A percentile compares a stretch with the other conserved stretches of the same genome.
Conservation (phyloP, 106 monocot species). For the Alisma plantagoaquatica region DNA sequence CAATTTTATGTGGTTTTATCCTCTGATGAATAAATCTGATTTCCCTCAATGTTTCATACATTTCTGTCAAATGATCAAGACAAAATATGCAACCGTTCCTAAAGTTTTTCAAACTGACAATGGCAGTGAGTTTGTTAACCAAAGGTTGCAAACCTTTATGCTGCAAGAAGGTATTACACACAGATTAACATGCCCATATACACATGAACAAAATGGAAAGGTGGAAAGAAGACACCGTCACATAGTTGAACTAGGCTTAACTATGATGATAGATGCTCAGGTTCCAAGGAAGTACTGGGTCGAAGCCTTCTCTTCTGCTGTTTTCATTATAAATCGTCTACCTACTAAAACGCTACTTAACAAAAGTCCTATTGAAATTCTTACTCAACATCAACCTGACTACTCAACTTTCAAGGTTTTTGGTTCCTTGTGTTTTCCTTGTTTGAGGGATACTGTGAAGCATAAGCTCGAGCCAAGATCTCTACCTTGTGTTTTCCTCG, state of each 20-base stretch:
- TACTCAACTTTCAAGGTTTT: background rate
- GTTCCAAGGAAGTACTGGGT: slow-evolving; percentile 6
- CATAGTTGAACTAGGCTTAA: background rate
- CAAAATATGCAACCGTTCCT: background rate
- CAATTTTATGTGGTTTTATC: background rate
- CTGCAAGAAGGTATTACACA: background rate
- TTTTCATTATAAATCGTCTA: slow-evolving; percentile 7
- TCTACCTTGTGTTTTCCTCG: background rate
- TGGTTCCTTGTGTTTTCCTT: slow-evolving; percentile 2
- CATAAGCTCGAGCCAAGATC: background rate
- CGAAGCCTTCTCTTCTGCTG: background rate
- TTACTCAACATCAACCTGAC: background rate
- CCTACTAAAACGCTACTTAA: background rate
- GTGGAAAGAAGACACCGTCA: background rate
- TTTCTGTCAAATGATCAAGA: background rate
- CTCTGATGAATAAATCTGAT: background rate
- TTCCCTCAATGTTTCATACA: no score
- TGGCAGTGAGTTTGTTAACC: background rate
- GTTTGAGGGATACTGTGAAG: background rate
- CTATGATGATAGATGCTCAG: background rate
- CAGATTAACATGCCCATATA: background rate
- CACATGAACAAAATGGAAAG: background rate
- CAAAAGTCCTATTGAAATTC: background rate
- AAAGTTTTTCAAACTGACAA: slow-evolving; percentile 5
- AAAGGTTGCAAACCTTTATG: background rate